Base-by-base conservation (phyloP, 345 rosid species). In the Gossypium mustelinum region DNA sequence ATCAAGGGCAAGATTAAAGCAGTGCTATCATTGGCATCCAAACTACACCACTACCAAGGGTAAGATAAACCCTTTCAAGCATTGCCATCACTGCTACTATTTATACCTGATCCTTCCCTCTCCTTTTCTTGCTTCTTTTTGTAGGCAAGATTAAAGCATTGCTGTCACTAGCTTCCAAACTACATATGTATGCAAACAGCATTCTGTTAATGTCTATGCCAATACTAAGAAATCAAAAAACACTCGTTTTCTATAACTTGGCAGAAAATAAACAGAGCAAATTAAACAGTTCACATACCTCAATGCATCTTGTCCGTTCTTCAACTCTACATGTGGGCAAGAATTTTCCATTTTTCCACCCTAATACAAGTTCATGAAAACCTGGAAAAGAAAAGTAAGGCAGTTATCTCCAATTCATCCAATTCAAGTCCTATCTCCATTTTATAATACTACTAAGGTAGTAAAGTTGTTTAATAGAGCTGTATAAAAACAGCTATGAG, bases 51-150 rank as follows among this genome's bases (percentile, higher is more conserved):
- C 62, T 22, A 58, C 27, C 34, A 58, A 22, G 34, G 62, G 34
- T 3, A 58, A 58, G 34, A 57, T 57, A 13, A 58, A 58, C 62
- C 34, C 62, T 22, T 58, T 58, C 17, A 58, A 24, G 62, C 17
- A 22, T 58, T 58, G 17, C 39, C 25, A 58, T 58, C 63, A 58
- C 7, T 24, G 25, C 16, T 12, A 41, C 7, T 68, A 17, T 47
- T 48, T 48, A 48, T 68, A 68, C 72, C 72, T 24, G 43, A 24
- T 16, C 18, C 11, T 48, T 68, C 57, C 13, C 72, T 48, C 17
- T 68, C 57, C 72, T 68, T 68, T 68, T 68, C 57, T 48, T 48
- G 43, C 57, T 68, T 14, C 12, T 24, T 68, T 68, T 68, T 9
- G 44, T 2, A 14, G 63, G 63, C 17, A 59, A 18, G 24, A 69